Percentiles rank a stretch among this genome's conserved stretches.
Evolutionary conservation across 2,329 filamentous ascomycete species (phyloP).

Genomic region (Byssochlamys sp.): DNA sequence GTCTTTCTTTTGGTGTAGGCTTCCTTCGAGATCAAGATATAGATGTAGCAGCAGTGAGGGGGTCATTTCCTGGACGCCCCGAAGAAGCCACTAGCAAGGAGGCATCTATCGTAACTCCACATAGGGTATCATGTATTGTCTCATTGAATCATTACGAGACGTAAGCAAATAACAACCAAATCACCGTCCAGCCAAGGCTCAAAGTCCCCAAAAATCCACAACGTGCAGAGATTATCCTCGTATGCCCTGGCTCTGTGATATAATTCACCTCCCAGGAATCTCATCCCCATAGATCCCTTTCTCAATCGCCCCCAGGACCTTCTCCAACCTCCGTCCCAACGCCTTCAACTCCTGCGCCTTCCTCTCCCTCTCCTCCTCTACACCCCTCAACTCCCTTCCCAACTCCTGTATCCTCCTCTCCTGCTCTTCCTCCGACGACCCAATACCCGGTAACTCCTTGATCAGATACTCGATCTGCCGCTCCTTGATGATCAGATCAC

Average conservation of each 20-base stretch:
- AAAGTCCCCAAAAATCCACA: not conserved
- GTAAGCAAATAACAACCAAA: not conserved
- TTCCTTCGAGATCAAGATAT: not conserved
- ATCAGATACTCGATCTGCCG: conserved; percentile 44
- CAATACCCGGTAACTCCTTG: conserved; percentile 37
- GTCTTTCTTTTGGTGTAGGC: not conserved
- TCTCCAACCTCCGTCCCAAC: conserved; percentile 33
- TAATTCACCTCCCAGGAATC: conserved; percentile 1
- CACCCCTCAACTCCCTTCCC: conserved; percentile 34
- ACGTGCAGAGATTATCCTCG: not conserved
- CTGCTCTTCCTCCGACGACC: conserved; percentile 36
- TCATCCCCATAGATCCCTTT: conserved; percentile 25
- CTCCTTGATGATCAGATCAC: conserved; percentile 41
- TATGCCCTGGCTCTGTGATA: not conserved
- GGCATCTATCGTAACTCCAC: not conserved
- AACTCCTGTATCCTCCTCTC: conserved; percentile 34
- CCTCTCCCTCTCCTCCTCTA: conserved; percentile 33
- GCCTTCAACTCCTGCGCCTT: conserved; percentile 35
- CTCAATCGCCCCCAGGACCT: conserved; percentile 32
- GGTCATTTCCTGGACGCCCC: not conserved
- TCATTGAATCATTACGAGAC: not conserved
- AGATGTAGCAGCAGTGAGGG: not conserved
- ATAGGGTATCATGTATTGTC: not conserved
- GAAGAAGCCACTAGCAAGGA: not conserved
- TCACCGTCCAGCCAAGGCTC: not conserved